These are phyloP conservation scores for Hymenoscyphus fraxineus DNA, from an alignment of 2,329 filamentous ascomycete species.

Conservation along the genomic window DNA sequence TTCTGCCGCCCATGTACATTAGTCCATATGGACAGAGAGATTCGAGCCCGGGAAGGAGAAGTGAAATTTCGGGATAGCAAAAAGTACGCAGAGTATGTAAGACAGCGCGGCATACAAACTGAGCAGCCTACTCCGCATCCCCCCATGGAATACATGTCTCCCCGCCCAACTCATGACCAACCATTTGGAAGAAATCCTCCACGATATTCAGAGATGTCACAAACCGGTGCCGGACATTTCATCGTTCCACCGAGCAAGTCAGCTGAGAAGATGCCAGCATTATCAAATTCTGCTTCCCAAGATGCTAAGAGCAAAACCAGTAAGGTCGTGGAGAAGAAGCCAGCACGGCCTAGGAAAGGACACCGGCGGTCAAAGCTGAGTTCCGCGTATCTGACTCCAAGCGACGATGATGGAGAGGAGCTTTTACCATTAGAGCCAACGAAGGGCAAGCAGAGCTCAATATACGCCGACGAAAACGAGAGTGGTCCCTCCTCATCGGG, in stretches of 20 bases:
- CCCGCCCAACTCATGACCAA: not conserved
- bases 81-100: constrained; percentile 6
- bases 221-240: not conserved
- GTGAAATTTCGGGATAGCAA: constrained; percentile 15
- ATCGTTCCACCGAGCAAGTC: not conserved
- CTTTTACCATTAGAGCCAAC: not conserved
- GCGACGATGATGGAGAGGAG: constrained; percentile 11
- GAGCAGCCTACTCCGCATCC: constrained; percentile 5
- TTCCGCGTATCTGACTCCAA: constrained; percentile 3
- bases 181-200: not conserved
- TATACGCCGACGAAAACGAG: not conserved
- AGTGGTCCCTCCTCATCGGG: not conserved
- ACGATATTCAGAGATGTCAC: not conserved
- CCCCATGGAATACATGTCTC: constrained; percentile 8
- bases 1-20: constrained; percentile 42
- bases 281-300: too few species aligned
- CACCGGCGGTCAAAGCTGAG: constrained; percentile 7
- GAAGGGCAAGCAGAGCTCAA: not conserved
- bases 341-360: not conserved
- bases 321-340: not conserved
- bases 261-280: not conserved
- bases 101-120: constrained; percentile 1
- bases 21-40: constrained; percentile 44
- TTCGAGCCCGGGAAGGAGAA: constrained; percentile 39
- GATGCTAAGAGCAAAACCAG: too few species aligned